A percentile compares a stretch with the other conserved stretches of the same genome.
phyloP scores from a whole-genome alignment of 2,329 filamentous ascomycete species.

The Fusarium nelsonii region DNA sequence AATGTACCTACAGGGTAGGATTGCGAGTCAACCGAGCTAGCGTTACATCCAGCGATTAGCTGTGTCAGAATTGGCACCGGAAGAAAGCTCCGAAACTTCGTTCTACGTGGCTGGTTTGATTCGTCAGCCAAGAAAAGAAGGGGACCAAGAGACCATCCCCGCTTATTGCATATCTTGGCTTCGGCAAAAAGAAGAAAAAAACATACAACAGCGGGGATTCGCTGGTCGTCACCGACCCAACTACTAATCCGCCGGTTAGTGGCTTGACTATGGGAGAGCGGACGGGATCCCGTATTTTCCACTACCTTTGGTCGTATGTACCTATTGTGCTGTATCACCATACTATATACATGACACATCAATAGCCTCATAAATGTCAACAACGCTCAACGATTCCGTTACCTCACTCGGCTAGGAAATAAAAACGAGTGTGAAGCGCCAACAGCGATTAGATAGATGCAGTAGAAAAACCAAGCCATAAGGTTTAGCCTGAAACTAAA shows the following conservation, averaged over 20 bases:
- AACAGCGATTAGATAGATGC: not conserved
- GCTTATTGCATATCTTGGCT: not conserved
- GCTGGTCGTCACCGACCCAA: slow-evolving; percentile 37
- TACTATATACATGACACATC: rapidly evolving
- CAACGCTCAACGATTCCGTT: not conserved
- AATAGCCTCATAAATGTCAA: rapidly evolving
- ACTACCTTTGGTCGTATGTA: slow-evolving; percentile 35
- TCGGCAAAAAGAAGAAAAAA: not conserved
- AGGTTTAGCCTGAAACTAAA: not conserved
- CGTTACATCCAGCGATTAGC: not conserved
- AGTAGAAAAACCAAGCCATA: not conserved
- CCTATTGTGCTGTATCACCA: rapidly evolving
- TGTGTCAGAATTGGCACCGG: not conserved
- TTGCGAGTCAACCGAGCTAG: too few relatives aligned
- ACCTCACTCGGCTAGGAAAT: not conserved
- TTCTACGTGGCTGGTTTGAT: not conserved
- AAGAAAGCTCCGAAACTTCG: not conserved
- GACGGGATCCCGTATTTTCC: slow-evolving; percentile 36
- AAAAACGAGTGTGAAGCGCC: not conserved
- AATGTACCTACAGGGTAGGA: not conserved
- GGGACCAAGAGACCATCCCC: not conserved
- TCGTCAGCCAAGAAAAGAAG: not conserved
- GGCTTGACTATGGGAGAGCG: slow-evolving; percentile 35
- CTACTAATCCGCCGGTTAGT: slow-evolving; percentile 34
- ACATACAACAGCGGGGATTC: slow-evolving; percentile 36